These are phyloP conservation scores for Lactarius indigo DNA, from an alignment of 768 basidiomycete species.

Conservation along the genomic window DNA sequence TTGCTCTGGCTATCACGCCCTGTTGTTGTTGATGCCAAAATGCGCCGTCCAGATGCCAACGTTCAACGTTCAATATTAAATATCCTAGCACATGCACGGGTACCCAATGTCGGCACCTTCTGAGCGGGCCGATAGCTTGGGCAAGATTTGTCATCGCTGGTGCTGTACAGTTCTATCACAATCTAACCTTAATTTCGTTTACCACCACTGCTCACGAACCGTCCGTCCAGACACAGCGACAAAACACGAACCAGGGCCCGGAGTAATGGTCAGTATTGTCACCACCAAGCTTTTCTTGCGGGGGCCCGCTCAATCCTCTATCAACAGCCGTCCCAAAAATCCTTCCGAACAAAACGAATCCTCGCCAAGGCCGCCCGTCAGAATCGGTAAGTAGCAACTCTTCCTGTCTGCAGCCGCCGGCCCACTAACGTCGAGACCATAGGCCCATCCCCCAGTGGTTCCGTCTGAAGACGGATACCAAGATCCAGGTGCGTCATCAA, in stretches of 20 bases:
- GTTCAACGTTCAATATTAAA: slow-evolving; percentile 69
- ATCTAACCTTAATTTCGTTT: background rate
- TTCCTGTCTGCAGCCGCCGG: background rate
- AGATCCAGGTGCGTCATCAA: slow-evolving; percentile 69
- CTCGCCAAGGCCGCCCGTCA: background rate
- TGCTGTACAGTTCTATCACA: background rate
- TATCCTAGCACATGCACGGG: slow-evolving; percentile 52
- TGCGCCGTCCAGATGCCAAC: slow-evolving; percentile 91
- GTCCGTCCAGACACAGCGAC: background rate
- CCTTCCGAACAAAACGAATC: background rate
- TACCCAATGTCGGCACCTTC: background rate
- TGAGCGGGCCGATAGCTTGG: slow-evolving; percentile 22
- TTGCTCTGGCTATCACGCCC: slow-evolving; percentile 69
- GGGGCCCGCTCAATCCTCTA: background rate
- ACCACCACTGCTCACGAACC: background rate
- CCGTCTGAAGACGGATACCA: slow-evolving; percentile 93
- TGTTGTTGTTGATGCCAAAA: slow-evolving; percentile 76
- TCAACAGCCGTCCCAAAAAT: background rate
- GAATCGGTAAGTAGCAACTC: slow-evolving; percentile 31
- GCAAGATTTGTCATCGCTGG: background rate
- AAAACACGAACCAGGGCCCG: background rate
- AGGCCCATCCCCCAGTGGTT: slow-evolving; percentile 99
- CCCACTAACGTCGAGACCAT: background rate
- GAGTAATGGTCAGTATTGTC: background rate
- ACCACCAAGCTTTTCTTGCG: background rate